These are phyloP conservation scores for Fusarium sp. DNA, from an alignment of 2,329 filamentous ascomycete genomes.

Conservation along the genomic window DNA sequence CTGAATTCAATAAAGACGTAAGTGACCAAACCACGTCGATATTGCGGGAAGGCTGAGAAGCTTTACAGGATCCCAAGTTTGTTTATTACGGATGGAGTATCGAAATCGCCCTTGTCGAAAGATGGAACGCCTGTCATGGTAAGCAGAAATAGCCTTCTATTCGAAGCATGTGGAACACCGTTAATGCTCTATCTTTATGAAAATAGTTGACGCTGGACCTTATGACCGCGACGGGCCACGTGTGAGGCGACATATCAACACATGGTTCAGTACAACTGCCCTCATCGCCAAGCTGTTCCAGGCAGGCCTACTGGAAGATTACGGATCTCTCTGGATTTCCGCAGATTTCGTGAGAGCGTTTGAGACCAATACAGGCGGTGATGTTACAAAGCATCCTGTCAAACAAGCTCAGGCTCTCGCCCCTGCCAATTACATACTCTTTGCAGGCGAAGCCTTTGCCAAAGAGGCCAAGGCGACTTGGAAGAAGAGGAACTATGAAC, in stretches of 20 bases:
- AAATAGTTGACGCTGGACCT: not conserved
- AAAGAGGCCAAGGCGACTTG: not conserved
- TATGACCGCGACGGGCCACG: not conserved
- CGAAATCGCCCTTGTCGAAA: not conserved
- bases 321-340: not conserved
- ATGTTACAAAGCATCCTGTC: not conserved
- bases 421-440: conserved; percentile 4
- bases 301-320: not conserved
- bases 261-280: conserved; percentile 9
- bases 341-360: not conserved
- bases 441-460: not conserved
- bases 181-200: not conserved
- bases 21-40: fast-evolving
- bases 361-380: not conserved
- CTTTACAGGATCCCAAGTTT: conserved; percentile 4
- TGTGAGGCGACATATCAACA: not conserved
- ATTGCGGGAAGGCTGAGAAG: too few species aligned
- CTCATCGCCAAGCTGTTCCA: conserved; percentile 16
- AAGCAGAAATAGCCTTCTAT: too few species aligned
- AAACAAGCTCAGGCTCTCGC: conserved; percentile 11
- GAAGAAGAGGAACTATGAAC: fast-evolving
- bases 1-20: not conserved
- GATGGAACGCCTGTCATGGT: conserved; percentile 10
- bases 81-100: conserved; percentile 15
- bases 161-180: too few species aligned